These are phyloP conservation scores for Calycina herbarum DNA, from an alignment of 2,329 filamentous ascomycete species.

Conservation along the genomic window DNA sequence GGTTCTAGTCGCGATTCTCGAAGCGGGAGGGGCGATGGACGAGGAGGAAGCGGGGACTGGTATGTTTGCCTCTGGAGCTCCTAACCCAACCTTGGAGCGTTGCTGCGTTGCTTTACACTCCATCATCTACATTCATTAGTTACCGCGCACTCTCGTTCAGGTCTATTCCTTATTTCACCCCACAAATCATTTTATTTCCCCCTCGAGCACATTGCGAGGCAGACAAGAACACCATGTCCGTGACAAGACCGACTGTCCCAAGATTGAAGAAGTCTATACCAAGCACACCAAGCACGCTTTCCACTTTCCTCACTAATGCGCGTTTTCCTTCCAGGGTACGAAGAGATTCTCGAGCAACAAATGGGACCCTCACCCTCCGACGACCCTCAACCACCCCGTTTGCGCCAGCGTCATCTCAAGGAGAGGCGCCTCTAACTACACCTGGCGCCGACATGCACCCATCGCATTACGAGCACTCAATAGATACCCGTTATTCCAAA, in stretches of 20 bases:
- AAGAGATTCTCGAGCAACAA: constrained; percentile 56
- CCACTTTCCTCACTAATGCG: neutral
- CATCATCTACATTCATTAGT: constrained; percentile 1
- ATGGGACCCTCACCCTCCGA: constrained; percentile 65
- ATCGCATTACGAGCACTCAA: constrained; percentile 41
- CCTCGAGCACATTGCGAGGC: neutral
- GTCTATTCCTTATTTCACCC: neutral
- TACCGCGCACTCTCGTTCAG: neutral
- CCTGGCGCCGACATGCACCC: constrained; percentile 27
- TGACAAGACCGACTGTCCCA: neutral
- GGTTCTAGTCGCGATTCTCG: constrained; percentile 60
- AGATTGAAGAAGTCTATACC: neutral
- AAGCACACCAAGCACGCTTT: neutral
- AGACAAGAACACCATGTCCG: neutral
- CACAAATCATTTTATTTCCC: neutral
- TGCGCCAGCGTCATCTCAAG: constrained; percentile 38
- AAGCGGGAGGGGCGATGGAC: constrained; percentile 57
- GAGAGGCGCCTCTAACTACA: constrained; percentile 25
- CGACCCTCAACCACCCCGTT: constrained; percentile 61
- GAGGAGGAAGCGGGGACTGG: constrained; percentile 70
- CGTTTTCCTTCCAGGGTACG: constrained; percentile 50
- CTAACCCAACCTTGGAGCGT: neutral
- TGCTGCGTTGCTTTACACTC: neutral
- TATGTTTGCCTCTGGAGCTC: constrained; percentile 47
- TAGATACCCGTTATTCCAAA: constrained; percentile 38